Conservation (phyloP, 306 rosid species). For the Canavalia gladiata region DNA sequence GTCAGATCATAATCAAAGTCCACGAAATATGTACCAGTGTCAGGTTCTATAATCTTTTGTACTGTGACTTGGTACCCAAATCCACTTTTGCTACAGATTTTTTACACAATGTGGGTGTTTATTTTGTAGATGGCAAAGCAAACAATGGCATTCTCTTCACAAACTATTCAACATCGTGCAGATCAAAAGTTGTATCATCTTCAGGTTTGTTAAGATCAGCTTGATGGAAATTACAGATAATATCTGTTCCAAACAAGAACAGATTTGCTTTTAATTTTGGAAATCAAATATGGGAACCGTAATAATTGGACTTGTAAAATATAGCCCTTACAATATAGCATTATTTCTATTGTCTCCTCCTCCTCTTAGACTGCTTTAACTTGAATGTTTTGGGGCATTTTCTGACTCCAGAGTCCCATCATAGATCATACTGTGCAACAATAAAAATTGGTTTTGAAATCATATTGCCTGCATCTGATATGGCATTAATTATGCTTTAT, state of each 20-base stretch:
- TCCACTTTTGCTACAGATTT: constrained; percentile 28
- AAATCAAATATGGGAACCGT: constrained; percentile 8
- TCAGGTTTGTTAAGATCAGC: constrained; percentile 68
- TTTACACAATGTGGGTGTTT: constrained; percentile 31
- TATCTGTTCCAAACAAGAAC: neutral
- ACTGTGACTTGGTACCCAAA: constrained; percentile 17
- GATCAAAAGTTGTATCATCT: constrained; percentile 96
- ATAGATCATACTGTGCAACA: neutral
- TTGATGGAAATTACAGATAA: constrained; percentile 29
- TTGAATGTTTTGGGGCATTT: constrained; percentile 51
- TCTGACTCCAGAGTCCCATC: constrained; percentile 82
- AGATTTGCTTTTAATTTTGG: constrained; percentile 29
- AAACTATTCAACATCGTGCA: constrained; percentile 83
- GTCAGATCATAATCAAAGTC: constrained; percentile 99
- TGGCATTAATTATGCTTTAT: constrained; percentile 22
- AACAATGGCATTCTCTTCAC: constrained; percentile 93
- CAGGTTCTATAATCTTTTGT: constrained; percentile 64
- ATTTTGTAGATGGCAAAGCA: constrained; percentile 92
- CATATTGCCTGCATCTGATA: constrained; percentile 1
- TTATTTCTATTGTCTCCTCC: constrained; percentile 12
- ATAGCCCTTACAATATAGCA: constrained; percentile 1
- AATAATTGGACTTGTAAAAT: constrained; percentile 29
- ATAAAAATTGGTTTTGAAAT: constrained; percentile 23
- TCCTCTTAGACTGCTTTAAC: neutral
- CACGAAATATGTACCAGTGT: constrained; percentile 98